phyloP scores from a whole-genome alignment of 139 green algal species.

The Gonium pectorale region DNA sequence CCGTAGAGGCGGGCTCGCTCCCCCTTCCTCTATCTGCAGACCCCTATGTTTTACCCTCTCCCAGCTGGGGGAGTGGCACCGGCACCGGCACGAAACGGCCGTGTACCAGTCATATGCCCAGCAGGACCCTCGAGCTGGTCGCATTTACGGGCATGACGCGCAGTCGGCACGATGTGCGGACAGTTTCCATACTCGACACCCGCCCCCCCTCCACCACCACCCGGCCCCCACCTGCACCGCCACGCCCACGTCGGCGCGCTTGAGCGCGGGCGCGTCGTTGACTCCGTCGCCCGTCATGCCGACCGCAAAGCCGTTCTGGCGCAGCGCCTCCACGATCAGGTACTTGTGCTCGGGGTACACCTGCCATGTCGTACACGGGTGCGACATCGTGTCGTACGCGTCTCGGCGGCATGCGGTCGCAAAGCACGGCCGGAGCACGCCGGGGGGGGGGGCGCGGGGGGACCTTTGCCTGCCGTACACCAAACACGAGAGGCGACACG shows the following conservation, averaged over 20 bases:
- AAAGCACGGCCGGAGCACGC: neutral
- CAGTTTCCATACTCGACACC: too few species aligned
- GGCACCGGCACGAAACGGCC: too few species aligned
- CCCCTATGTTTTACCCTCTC: too few species aligned
- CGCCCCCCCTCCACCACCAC: too few species aligned
- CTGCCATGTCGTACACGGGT: conserved; percentile 2
- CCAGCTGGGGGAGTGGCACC: too few species aligned
- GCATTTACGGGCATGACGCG: too few species aligned
- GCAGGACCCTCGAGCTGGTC: too few species aligned
- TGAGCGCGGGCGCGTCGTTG: conserved; percentile 98
- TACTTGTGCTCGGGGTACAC: conserved; percentile 85
- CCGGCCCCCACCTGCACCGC: conserved; percentile 95
- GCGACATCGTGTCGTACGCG: too few species aligned
- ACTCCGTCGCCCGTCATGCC: conserved; percentile 99
- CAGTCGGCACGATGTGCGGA: too few species aligned
- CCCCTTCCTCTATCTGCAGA: too few species aligned
- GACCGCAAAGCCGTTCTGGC: conserved; percentile 71
- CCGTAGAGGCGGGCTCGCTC: too few species aligned
- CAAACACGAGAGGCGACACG: neutral
- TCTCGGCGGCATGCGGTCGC: neutral
- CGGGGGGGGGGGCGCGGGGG: neutral
- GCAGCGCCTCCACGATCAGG: conserved; percentile 83
- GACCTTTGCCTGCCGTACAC: neutral
- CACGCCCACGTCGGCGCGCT: conserved; percentile 98
- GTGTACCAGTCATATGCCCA: too few species aligned